Conservation (phyloP, 2,329 filamentous ascomycete genomes). For the Scedosporium dehoogii region DNA sequence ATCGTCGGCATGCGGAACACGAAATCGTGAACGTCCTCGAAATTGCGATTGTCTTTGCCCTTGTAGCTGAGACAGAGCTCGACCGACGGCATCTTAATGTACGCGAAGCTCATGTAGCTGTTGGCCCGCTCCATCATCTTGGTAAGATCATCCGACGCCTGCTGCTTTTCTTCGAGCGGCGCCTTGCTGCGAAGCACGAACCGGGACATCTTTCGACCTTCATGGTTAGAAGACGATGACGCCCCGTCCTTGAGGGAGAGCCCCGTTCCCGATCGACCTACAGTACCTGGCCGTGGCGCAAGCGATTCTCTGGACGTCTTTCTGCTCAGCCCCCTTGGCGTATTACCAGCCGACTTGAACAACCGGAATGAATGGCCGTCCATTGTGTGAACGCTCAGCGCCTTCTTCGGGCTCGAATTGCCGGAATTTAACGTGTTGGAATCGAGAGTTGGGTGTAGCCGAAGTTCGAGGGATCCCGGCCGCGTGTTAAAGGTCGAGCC, state of each 20-base stretch:
- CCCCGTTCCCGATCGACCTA: conserved; percentile 37
- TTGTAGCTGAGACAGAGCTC: conserved; percentile 95
- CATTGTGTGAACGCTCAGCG: conserved; percentile 36
- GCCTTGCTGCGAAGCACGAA: conserved; percentile 5
- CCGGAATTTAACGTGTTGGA: conserved; percentile 29
- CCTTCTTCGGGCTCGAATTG: conserved; percentile 31
- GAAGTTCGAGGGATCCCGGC: conserved; percentile 67
- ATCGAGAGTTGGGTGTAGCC: conserved; percentile 72
- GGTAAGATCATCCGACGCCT: conserved; percentile 76
- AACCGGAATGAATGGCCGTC: conserved; percentile 42
- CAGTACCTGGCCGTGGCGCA: conserved; percentile 23
- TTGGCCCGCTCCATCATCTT: conserved; percentile 95
- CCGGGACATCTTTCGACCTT: background rate
- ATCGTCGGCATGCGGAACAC: conserved; percentile 92
- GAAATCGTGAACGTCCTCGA: conserved; percentile 95
- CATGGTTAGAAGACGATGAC: background rate
- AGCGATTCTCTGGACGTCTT: conserved; percentile 50
- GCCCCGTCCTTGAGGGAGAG: background rate
- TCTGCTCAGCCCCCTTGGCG: conserved; percentile 31
- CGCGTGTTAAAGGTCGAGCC: conserved; percentile 48
- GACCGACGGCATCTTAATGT: conserved; percentile 90
- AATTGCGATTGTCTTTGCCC: conserved; percentile 86
- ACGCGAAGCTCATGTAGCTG: conserved; percentile 94
- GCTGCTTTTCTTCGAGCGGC: conserved; percentile 15
- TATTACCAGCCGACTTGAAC: conserved; percentile 30